Evolutionary conservation across 1,284 basidiomycete species (phyloP).

Genomic region (Pascua sp.): DNA sequence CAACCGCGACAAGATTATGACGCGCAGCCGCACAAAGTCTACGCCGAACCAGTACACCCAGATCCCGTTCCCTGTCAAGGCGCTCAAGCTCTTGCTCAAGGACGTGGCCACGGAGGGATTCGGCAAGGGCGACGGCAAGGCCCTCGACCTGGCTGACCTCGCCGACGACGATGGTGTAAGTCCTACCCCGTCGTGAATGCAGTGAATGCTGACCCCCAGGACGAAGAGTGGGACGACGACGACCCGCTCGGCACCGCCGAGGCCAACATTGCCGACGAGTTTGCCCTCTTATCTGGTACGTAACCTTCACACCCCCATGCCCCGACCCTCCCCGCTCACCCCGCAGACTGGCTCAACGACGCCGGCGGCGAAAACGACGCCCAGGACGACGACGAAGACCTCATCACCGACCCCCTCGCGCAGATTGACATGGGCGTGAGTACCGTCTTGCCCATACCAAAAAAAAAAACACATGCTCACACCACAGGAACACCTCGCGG

Average conservation of each 20-base stretch:
- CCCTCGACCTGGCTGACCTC: constrained; percentile 53
- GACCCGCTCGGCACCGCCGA: constrained; percentile 52
- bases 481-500: constrained; percentile 26
- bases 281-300: constrained; percentile 48
- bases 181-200: not conserved
- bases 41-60: constrained; percentile 80
- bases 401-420: constrained; percentile 79
- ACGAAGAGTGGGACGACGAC: constrained; percentile 86
- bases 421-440: constrained; percentile 71
- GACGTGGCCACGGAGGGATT: constrained; percentile 67
- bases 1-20: constrained; percentile 87
- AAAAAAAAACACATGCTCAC: constrained; percentile 12
- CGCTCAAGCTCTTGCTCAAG: constrained; percentile 79
- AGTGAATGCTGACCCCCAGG: constrained; percentile 50
- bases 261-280: constrained; percentile 43
- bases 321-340: too few species aligned
- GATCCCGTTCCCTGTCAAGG: constrained; percentile 84
- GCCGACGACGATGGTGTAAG: constrained; percentile 64
- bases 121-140: constrained; percentile 62
- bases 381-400: constrained; percentile 82
- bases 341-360: constrained; percentile 50
- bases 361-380: constrained; percentile 68
- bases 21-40: constrained; percentile 79
- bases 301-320: too few species aligned
- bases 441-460: constrained; percentile 52